A percentile compares a stretch with the other conserved stretches of the same genome.
These are phyloP conservation scores for Pestalotiopsis sp. DNA, from an alignment of 2,329 filamentous ascomycete genomes.

Conservation along the genomic window DNA sequence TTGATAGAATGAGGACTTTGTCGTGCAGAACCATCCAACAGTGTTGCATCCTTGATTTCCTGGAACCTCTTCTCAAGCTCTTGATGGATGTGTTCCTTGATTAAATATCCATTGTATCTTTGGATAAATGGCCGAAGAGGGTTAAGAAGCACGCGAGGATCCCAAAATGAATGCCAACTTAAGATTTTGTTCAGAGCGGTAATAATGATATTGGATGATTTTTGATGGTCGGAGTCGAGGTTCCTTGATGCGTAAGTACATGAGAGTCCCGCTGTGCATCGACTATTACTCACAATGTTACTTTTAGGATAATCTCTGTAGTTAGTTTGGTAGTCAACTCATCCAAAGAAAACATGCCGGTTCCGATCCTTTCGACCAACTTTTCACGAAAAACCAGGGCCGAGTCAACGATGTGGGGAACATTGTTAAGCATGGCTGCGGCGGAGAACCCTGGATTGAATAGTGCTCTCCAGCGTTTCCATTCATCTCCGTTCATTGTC, in stretches of 20 bases:
- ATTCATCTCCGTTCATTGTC: conserved; percentile 8
- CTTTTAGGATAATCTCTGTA: conserved; percentile 17
- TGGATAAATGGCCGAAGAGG: conserved; percentile 18
- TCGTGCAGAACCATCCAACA: neutral
- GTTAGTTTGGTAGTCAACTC: conserved; percentile 17
- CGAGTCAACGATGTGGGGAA: neutral
- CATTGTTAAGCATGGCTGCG: conserved; percentile 1
- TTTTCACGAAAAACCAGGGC: conserved; percentile 12
- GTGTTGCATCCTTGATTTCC: conserved; percentile 12
- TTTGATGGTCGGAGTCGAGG: neutral
- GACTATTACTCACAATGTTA: conserved; percentile 16
- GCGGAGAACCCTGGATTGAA: conserved; percentile 7
- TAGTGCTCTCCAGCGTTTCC: conserved; percentile 4
- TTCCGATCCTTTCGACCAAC: conserved; percentile 12
- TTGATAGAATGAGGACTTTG: conserved; percentile 13
- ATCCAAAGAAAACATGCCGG: conserved; percentile 14
- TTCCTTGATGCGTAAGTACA: neutral
- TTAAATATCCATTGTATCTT: conserved; percentile 14
- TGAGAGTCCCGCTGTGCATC: neutral
- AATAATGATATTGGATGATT: neutral
- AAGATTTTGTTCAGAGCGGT: conserved; percentile 13
- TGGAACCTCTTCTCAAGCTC: conserved; percentile 16
- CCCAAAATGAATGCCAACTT: conserved; percentile 18
- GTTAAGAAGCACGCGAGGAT: conserved; percentile 15
- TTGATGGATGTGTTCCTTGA: conserved; percentile 15